Evolutionary conservation across 1,284 basidiomycete species (phyloP), one percentile per base, ranked within the genome.

Genomic region (Rhodotorula sp.): DNA sequence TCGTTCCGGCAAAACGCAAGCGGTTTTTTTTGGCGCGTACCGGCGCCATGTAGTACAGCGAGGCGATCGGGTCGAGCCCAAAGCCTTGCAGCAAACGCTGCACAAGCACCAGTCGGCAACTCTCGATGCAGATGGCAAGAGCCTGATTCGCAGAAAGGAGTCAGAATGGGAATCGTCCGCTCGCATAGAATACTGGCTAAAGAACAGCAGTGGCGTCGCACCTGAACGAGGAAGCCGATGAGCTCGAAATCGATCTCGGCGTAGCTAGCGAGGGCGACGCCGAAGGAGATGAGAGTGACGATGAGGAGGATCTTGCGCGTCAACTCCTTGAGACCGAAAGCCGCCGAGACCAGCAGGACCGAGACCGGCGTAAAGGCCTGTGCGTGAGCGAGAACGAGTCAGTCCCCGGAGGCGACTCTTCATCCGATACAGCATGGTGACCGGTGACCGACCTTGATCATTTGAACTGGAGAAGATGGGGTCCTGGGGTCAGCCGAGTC

Each of bases 331-430:
- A 95, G 89, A 75, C 90, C 89, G 85, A 91, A 92, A 1, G 87
- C 85, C 86, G 95, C 97, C 14, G 93, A 95, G 79, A 97, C 95
- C 76, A 98, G 87, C 48, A 98, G 87, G 78, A 98, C 97, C 1
- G 94, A 92, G 21, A 97, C 95, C 0, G 95, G 93, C n/a, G 87
- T 92, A 84, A 98, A 98, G 14, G 95, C 96, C 90, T 93, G 78
- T 23, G 21, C 16, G 43, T 5, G 15, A 3, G 43, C 15, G 58
- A 18, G 15, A 7, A 3, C 34, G 12, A 5, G 43, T 43, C 21
- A 58, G 57, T 10, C 10, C 23, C 14, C n/a, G 5, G 10, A 43
- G 39, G 6, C 39, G 39, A 10, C 39, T 43, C 12, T 43, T 43
- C 39, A 43, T 43, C 39, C 39, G 2, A 4, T 4, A 49, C 21